Evolutionary conservation across 176 grass and related monocot genomes (phyloP), one percentile per base, ranked within the genome.

Genomic region (Rhynchospora tenuis): DNA sequence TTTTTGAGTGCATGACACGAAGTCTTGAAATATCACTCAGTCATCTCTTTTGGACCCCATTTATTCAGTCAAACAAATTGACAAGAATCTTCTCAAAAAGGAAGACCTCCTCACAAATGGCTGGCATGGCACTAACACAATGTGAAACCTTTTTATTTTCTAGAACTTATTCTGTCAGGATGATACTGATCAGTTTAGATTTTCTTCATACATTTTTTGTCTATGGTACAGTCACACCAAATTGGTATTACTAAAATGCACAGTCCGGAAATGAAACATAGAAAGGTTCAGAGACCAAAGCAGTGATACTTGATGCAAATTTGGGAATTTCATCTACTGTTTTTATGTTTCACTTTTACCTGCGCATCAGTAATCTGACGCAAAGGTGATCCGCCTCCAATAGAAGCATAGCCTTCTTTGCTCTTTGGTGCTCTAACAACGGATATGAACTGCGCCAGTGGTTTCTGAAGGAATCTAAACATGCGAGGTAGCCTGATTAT

Each of bases 371-470:
- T 99, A 88, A 99, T 99, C 83, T 99, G 89, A 50, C 93, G 89
- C 62, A 99, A 93, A 89, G 96, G 96, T 86, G 96, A 99, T 83
- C 96, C 96, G 16, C 96, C 96, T 31, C 96, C 96, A 68, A 99
- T 99, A 59, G 96, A 99, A 85, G 96, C 96, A 90, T 99, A 99
- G 73, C 96, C 96, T 84, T 98, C 96, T 86, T 95, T 95, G 88
- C 96, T 98, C 85, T 98, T 98, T 79, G 96, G 96, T 22, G 96
- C 93, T 93, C 96, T 93, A 51, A 86, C 88, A 79, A 90, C 82
- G n/a, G 96, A 99, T 84, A 99, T 99, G 13, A 99, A 99, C 72
- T 95, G 86, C 72, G 96, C 96, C 74, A 99, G 88, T 67, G 93
- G 96, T 79, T 95, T 99, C 87, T 99, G 93, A 74, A 99, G 86